Base-by-base conservation (phyloP, 2,329 filamentous ascomycete species). In the Pezicula neosporulosa region DNA sequence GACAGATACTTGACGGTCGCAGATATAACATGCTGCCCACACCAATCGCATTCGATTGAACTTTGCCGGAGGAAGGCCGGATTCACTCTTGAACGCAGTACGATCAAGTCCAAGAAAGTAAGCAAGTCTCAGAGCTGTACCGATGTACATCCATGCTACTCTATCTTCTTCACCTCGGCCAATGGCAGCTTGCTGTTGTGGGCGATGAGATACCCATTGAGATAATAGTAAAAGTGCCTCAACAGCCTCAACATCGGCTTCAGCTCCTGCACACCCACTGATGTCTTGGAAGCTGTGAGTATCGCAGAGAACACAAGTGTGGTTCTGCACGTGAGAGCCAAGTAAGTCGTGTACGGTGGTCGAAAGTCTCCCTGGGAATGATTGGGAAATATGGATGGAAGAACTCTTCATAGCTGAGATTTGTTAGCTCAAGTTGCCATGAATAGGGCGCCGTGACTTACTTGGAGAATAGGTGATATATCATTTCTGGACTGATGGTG, bases 121-220 rank as follows among this genome's bases (percentile, higher is more conserved):
- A 0, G 81, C 86, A 3, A 87, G 79, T 6, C 86, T 77, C 6
- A 90, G 69, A 3, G 86, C 86, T 18, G 86, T 77, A 1, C 86
- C 86, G 6, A 89, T 84, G 59, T 89, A 83, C 85, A 89, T 89
- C 86, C 86, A 90, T 0, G 85, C 85, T 28, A 86, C 85, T 42
- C 86, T 78, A 59, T 90, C 86, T 63, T 89, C 86, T 64, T 89
- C 86, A 8, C 86, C 86, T 50, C 85, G 77, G 0, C 86, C 86
- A 18, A 89, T 82, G 27, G 59, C 55, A 21, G 60, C 53, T 18
- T 58, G 56, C 6, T 57, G 58, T 52, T 65, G 63, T 24, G 63
- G 62, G 15, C 62, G 56, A 53, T 65, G 62, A 3, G 63, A 63
- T 18, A 66, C 85, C 86, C 86, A 90, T 61, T 90, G 86, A 0